Evolutionary conservation across 78 protist genomes (phyloP).

Genomic region (Goniomonas avonlea): DNA sequence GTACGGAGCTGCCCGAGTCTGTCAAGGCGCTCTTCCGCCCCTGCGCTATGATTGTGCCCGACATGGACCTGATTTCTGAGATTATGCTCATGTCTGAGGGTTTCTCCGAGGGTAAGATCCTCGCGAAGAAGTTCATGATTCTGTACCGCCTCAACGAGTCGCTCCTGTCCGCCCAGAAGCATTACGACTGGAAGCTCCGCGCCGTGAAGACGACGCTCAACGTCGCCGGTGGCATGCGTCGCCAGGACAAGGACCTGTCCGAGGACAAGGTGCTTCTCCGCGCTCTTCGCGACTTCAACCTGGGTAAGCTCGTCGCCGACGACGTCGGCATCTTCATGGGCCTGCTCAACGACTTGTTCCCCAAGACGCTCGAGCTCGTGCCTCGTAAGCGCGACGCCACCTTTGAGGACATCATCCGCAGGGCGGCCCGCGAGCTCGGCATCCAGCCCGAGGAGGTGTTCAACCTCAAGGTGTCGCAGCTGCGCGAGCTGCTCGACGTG

Average conservation of each 20-base stretch:
- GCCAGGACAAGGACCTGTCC: constrained; percentile 47
- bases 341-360: constrained; percentile 56
- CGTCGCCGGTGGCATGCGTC: constrained; percentile 81
- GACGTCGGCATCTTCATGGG: constrained; percentile 64
- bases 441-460: constrained; percentile 61
- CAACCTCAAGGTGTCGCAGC: constrained; percentile 62
- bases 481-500: constrained; percentile 62
- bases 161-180: constrained; percentile 64
- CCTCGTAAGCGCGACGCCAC: constrained; percentile 40
- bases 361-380: not conserved
- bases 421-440: not conserved
- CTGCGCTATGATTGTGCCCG: constrained; percentile 56
- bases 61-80: constrained; percentile 45
- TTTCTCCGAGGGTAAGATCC: constrained; percentile 7
- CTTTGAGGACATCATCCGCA: constrained; percentile 34
- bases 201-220: constrained; percentile 71
- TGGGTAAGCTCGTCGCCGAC: constrained; percentile 65
- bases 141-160: constrained; percentile 57
- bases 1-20: constrained; percentile 75
- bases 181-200: constrained; percentile 89
- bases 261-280: constrained; percentile 66
- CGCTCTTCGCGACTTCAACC: constrained; percentile 76
- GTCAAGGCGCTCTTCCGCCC: constrained; percentile 61
- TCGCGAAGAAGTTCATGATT: constrained; percentile 66
- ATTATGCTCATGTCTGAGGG: constrained; percentile 39